Evolutionary conservation across 257 asterid species (phyloP).

Genomic region (Solanum pennellii): DNA sequence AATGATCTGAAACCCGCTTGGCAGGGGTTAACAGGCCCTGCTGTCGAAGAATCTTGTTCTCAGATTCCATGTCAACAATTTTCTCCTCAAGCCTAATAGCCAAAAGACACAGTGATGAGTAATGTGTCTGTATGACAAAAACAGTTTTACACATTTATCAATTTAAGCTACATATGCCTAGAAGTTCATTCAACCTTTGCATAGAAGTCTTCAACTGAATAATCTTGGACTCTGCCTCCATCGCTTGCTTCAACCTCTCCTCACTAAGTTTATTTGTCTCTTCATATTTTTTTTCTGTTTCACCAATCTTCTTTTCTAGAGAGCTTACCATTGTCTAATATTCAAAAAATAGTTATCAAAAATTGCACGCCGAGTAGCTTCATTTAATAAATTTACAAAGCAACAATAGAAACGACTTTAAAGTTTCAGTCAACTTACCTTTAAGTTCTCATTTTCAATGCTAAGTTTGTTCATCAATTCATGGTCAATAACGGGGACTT

Average conservation of each 20-base stretch:
- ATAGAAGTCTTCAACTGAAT: slow-evolving; percentile 76
- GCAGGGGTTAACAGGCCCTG: slow-evolving; percentile 53
- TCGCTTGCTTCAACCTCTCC: slow-evolving; percentile 83
- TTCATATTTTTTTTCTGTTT: slow-evolving; percentile 83
- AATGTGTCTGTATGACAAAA: background rate
- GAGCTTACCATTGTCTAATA: slow-evolving; percentile 73
- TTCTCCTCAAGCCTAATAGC: slow-evolving; percentile 75
- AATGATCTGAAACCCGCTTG: slow-evolving; percentile 41
- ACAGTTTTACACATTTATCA: background rate
- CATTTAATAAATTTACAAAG: background rate
- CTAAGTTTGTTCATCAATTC: slow-evolving; percentile 63
- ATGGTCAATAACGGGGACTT: slow-evolving; percentile 82
- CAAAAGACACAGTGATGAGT: background rate
- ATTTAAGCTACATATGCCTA: background rate
- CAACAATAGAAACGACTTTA: background rate
- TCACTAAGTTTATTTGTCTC: slow-evolving; percentile 89
- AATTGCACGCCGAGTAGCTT: background rate
- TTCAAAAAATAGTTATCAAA: background rate
- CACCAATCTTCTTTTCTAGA: slow-evolving; percentile 73
- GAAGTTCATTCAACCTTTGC: slow-evolving; percentile 42
- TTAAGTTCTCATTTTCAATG: slow-evolving; percentile 77
- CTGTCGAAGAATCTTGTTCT: slow-evolving; percentile 80
- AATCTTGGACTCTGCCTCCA: slow-evolving; percentile 83
- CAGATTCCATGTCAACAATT: slow-evolving; percentile 78
- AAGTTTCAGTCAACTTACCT: slow-evolving; percentile 29